A percentile compares a stretch with the other conserved stretches of the same genome.
These are phyloP conservation scores for Suhomyces prunicola DNA, from an alignment of 805 yeast genomes.

Conservation along the genomic window DNA sequence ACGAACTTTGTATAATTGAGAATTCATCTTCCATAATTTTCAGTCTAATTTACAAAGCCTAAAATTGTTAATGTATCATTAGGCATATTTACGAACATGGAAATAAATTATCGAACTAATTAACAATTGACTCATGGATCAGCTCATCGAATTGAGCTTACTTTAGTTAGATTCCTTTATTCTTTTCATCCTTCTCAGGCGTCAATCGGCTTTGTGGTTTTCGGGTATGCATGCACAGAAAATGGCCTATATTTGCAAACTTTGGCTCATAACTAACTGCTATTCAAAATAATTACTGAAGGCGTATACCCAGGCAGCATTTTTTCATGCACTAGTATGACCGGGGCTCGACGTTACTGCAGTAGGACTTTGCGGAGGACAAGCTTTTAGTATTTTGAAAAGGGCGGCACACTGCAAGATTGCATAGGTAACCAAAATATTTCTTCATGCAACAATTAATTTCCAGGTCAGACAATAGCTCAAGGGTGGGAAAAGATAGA, in stretches of 20 bases:
- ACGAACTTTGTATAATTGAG: neutral
- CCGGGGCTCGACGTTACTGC: neutral
- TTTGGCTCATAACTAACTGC: neutral
- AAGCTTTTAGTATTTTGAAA: neutral
- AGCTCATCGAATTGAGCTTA: neutral
- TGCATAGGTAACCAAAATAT: neutral
- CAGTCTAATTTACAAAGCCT: neutral
- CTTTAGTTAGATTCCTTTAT: too few species aligned
- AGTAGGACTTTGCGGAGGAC: neutral
- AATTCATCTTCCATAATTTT: too few species aligned
- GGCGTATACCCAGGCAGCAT: neutral
- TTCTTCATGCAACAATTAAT: neutral
- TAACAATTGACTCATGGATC: neutral
- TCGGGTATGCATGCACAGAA: neutral
- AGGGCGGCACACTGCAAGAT: neutral
- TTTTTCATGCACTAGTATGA: neutral
- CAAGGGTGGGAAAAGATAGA: too few species aligned
- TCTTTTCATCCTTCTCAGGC: neutral
- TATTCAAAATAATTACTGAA: neutral
- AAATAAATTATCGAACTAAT: neutral
- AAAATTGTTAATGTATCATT: neutral
- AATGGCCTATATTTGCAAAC: neutral
- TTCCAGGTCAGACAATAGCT: neutral
- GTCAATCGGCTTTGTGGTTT: neutral
- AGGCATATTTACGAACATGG: neutral